Base-by-base conservation (phyloP, 2,329 filamentous ascomycete species). In the Drechslerella dactyloides region DNA sequence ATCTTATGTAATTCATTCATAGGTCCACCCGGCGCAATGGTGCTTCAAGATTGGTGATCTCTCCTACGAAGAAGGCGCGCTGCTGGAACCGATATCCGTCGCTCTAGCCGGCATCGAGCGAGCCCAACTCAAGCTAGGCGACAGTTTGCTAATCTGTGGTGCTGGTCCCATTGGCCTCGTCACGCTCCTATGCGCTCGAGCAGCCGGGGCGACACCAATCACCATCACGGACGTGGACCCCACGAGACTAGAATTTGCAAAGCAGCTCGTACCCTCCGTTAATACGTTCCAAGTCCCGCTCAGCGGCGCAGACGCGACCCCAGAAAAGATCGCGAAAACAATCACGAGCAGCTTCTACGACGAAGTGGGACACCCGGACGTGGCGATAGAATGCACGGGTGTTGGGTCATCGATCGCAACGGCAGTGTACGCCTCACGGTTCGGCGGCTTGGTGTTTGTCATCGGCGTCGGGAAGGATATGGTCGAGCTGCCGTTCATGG, bases 211-310 rank as follows among this genome's bases (percentile, higher is more conserved):
- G 6, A 90, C 90, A 75, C 93, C 93, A 15, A 85, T 97, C 74
- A 90, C 96, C 75, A 92, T 97, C 78, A 97, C 93, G 2, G 94
- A 97, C 80, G 96, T 97, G 77, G 91, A 96, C 77, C 89, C 92
- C 77, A 90, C 90, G 64, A 86, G 93, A 27, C 83, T 97, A 73
- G 84, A 85, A 57, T 97, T 97, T 78, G 93, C 94, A 57, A 90
- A 91, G 82, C 86, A 89, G 77, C 83, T 97, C 62, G 90, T 89
- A 66, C 92, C 93, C 1, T 85, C 86, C 48, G 90, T 91, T 52
- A 85, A 86, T 77, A 96, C 92, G 11, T 90, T 93, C 83, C 89
- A 90, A 80, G 89, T 94, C 55, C 86, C 87, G 76, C 83, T 85
- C 68, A 79, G 80, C 59, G 78, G 84, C 76, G 51, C 69, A 2